These are phyloP conservation scores for Kockovaella imperatae DNA, from an alignment of 768 basidiomycete species.

Conservation along the genomic window DNA sequence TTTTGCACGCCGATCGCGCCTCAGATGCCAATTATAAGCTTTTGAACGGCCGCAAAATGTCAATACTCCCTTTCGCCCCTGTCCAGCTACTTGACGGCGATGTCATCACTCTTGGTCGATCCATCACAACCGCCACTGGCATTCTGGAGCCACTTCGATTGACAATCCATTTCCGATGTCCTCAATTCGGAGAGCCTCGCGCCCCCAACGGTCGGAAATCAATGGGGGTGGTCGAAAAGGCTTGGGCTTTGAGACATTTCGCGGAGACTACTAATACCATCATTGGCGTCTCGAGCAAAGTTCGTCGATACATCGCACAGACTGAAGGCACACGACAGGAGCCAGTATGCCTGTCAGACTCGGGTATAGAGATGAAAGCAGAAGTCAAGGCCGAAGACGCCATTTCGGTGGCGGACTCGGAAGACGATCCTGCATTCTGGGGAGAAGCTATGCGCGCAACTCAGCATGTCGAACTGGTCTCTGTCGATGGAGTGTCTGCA, in stretches of 20 bases:
- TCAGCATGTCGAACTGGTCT: neutral
- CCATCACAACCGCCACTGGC: slow-evolving; percentile 1
- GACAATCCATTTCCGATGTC: slow-evolving; percentile 8
- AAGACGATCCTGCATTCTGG: neutral
- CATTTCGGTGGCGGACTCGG: neutral
- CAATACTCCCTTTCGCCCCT: slow-evolving; percentile 2
- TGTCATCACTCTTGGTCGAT: slow-evolving; percentile 14
- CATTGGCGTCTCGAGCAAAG: slow-evolving; percentile 1
- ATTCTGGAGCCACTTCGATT: slow-evolving; percentile 7
- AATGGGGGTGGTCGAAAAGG: neutral
- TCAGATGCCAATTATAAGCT: neutral
- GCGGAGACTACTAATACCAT: neutral
- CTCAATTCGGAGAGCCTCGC: slow-evolving; percentile 1
- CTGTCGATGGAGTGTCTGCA: neutral
- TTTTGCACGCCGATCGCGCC: neutral
- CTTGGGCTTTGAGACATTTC: neutral
- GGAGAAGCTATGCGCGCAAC: too few relatives aligned
- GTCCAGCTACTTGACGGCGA: slow-evolving; percentile 15
- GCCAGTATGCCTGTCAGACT: too few relatives aligned
- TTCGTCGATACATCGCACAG: neutral
- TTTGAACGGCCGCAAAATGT: neutral
- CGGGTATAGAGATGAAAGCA: neutral
- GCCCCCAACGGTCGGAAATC: neutral
- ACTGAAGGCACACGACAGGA: too few relatives aligned
- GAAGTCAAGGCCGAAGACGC: neutral